These are phyloP conservation scores for Pseudogymnoascus sp. DNA, from an alignment of 2,329 filamentous ascomycete genomes.

Conservation along the genomic window DNA sequence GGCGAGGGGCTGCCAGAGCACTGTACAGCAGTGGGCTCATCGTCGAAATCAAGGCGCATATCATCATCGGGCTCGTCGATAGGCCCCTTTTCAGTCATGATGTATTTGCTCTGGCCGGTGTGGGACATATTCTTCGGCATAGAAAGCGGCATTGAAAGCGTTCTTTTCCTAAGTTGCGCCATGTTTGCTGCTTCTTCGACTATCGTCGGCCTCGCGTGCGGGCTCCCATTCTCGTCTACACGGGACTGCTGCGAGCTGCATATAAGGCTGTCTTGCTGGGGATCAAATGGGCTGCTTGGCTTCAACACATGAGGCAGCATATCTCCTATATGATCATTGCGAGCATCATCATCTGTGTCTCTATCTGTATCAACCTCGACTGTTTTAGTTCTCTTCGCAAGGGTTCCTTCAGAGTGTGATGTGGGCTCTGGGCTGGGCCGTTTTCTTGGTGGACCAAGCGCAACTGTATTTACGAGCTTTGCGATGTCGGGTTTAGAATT, in stretches of 20 bases:
- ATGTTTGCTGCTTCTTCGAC: neutral
- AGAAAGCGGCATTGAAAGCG: neutral
- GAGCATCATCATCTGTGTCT: neutral
- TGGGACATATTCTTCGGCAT: constrained; percentile 16
- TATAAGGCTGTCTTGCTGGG: constrained; percentile 13
- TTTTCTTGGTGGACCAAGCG: constrained; percentile 14
- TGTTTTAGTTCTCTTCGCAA: neutral
- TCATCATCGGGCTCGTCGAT: neutral
- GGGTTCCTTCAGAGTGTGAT: neutral
- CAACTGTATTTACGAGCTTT: neutral
- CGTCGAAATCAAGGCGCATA: neutral
- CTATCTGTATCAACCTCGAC: neutral
- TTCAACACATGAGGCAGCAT: constrained; percentile 10
- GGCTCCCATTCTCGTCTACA: constrained; percentile 25
- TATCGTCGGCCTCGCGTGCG: constrained; percentile 13
- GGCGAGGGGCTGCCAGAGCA: neutral
- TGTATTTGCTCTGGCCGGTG: constrained; percentile 10
- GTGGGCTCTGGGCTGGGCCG: constrained; percentile 15
- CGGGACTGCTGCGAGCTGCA: constrained; percentile 14
- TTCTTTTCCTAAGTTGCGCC: neutral
- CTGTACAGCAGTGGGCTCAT: neutral
- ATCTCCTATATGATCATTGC: neutral
- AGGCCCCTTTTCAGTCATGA: neutral
- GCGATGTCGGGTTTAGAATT: neutral
- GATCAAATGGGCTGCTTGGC: constrained; percentile 12